Evolutionary conservation across 805 yeast genomes (phyloP).

Genomic region (Candida golubevii): DNA sequence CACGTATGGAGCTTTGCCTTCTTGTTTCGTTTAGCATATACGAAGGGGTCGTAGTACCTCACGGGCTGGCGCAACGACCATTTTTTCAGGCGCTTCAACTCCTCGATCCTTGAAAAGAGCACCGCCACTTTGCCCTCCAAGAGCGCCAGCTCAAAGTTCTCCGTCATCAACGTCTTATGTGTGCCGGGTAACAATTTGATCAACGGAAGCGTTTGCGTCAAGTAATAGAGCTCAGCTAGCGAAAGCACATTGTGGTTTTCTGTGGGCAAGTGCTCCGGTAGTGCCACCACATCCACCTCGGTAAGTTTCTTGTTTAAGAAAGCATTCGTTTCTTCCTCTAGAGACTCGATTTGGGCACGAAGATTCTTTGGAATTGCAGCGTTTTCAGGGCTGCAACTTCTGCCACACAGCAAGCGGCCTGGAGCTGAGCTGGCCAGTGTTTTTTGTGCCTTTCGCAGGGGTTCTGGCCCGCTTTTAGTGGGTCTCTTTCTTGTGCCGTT

Average conservation of each 20-base stretch:
- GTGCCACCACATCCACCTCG: slow-evolving; percentile 34
- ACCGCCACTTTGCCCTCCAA: slow-evolving; percentile 91
- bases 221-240: slow-evolving; percentile 78
- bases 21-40: slow-evolving; percentile 18
- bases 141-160: slow-evolving; percentile 76
- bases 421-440: slow-evolving; percentile 5
- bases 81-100: slow-evolving; percentile 75
- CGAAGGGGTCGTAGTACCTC: slow-evolving; percentile 63
- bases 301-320: slow-evolving; percentile 24
- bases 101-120: slow-evolving; percentile 86
- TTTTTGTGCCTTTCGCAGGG: slow-evolving; percentile 7
- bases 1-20: slow-evolving; percentile 52
- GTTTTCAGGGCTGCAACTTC: neutral
- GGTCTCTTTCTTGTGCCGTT: slow-evolving; percentile 1
- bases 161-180: slow-evolving; percentile 82
- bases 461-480: neutral
- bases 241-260: slow-evolving; percentile 46
- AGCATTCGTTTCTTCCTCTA: slow-evolving; percentile 20
- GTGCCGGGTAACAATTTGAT: slow-evolving; percentile 77
- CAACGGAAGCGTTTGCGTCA: slow-evolving; percentile 84
- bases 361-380: slow-evolving; percentile 8
- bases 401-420: slow-evolving; percentile 8
- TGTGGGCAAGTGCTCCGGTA: slow-evolving; percentile 42
- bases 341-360: slow-evolving; percentile 19
- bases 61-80: slow-evolving; percentile 91